Percentiles rank a stretch among this genome's conserved stretches.
Evolutionary conservation across 2,329 filamentous ascomycete species (phyloP).

Genomic region (Colletotrichum ledebouriae): DNA sequence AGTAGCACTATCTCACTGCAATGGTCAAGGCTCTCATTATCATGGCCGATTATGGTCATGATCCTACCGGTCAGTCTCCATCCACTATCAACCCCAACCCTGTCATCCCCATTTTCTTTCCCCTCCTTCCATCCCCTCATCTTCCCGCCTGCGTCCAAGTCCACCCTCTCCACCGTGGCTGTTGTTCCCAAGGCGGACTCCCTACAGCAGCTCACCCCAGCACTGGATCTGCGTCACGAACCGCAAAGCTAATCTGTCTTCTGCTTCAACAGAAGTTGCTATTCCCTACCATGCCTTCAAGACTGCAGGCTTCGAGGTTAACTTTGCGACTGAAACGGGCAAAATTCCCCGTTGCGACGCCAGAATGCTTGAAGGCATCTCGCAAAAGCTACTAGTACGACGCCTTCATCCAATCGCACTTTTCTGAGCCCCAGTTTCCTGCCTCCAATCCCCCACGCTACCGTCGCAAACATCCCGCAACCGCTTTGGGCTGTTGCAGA

Average conservation of each 20-base stretch:
- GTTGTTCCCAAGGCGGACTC: conserved; percentile 7
- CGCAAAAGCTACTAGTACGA: conserved; percentile 62
- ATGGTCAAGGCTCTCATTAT: conserved; percentile 59
- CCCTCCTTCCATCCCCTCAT: conserved; percentile 7
- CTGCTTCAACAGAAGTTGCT: conserved; percentile 58
- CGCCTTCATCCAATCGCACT: neutral
- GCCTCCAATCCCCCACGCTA: neutral
- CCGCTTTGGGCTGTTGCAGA: neutral
- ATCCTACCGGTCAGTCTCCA: conserved; percentile 61
- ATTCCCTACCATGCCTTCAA: conserved; percentile 63
- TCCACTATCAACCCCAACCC: neutral
- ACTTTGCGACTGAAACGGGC: conserved; percentile 65
- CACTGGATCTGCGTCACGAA: conserved; percentile 23
- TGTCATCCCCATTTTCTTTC: neutral
- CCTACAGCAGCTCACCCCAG: conserved; percentile 22
- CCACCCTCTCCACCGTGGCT: conserved; percentile 7
- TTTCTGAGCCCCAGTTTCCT: conserved; percentile 14
- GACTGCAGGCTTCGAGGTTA: conserved; percentile 60
- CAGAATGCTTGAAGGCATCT: conserved; percentile 63
- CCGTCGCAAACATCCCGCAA: neutral
- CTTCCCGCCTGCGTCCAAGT: neutral
- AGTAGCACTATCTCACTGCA: conserved; percentile 25
- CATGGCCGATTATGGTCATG: conserved; percentile 69
- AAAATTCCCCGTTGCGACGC: conserved; percentile 62
- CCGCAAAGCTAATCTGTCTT: conserved; percentile 30